A percentile compares a stretch with the other conserved stretches of the same genome.
phyloP scores from a whole-genome alignment of 768 basidiomycete species.

The Amyloporia xantha region DNA sequence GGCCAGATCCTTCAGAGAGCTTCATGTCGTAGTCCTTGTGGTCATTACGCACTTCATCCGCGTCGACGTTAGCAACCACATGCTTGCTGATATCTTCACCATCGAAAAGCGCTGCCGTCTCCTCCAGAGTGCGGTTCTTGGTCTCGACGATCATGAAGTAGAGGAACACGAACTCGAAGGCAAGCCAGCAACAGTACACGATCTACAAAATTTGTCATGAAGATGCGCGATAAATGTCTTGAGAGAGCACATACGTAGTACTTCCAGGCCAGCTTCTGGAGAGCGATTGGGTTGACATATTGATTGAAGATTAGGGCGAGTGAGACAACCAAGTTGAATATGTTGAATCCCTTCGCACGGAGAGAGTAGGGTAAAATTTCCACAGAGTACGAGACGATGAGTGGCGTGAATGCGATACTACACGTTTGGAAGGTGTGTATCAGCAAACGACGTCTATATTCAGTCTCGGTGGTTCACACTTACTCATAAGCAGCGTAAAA shows the following conservation, averaged over 20 bases:
- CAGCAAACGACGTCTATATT: background rate
- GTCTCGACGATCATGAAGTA: slow-evolving; percentile 70
- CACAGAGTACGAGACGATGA: slow-evolving; percentile 81
- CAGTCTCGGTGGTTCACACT: slow-evolving; percentile 21
- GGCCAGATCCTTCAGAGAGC: background rate
- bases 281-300: slow-evolving; percentile 79
- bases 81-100: slow-evolving; percentile 41
- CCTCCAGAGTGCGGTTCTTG: slow-evolving; percentile 67
- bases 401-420: slow-evolving; percentile 75
- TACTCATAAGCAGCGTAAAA: slow-evolving; percentile 76
- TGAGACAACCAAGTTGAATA: slow-evolving; percentile 77
- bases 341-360: slow-evolving; percentile 80
- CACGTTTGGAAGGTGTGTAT: too few species aligned
- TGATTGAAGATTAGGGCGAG: slow-evolving; percentile 84
- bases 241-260: slow-evolving; percentile 49
- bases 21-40: slow-evolving; percentile 18
- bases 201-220: slow-evolving; percentile 28
- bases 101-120: slow-evolving; percentile 78
- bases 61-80: slow-evolving; percentile 2
- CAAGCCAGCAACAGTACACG: slow-evolving; percentile 68
- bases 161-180: slow-evolving; percentile 55
- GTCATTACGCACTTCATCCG: slow-evolving; percentile 1
- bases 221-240: background rate
- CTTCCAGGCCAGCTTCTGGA: slow-evolving; percentile 60
- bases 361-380: slow-evolving; percentile 82